Evolutionary conservation across 164 flowering plant species (phyloP).

Genomic region (Litsea cubeba): DNA sequence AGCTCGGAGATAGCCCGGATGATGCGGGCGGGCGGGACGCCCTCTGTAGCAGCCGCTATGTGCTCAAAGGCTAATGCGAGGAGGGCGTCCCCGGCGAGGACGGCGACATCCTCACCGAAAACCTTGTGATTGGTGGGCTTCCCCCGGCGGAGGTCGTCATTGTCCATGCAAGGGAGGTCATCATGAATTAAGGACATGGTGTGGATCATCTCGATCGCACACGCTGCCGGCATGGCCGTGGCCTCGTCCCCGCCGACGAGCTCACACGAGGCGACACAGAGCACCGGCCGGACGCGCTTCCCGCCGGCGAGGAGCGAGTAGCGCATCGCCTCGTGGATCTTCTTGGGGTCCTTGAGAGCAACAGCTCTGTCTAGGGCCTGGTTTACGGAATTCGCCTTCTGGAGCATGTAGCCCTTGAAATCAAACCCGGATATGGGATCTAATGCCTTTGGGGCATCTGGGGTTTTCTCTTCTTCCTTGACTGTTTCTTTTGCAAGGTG

Average conservation of each 20-base stretch:
- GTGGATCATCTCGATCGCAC: constrained; percentile 82
- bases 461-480: constrained; percentile 16
- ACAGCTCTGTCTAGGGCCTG: constrained; percentile 54
- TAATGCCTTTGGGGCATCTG: neutral
- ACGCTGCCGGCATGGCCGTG: constrained; percentile 66
- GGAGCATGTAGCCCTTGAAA: constrained; percentile 53
- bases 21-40: constrained; percentile 35
- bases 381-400: constrained; percentile 48
- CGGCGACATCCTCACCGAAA: constrained; percentile 67
- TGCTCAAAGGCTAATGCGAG: constrained; percentile 66
- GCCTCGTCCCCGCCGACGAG: constrained; percentile 58
- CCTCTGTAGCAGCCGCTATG: constrained; percentile 38
- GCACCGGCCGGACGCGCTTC: constrained; percentile 64
- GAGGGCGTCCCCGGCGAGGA: constrained; percentile 75
- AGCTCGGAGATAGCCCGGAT: constrained; percentile 54
- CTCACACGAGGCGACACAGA: constrained; percentile 72
- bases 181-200: constrained; percentile 84
- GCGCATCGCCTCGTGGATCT: constrained; percentile 76
- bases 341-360: constrained; percentile 38
- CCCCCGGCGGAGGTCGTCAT: constrained; percentile 71
- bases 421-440: constrained; percentile 20
- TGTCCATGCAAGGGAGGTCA: constrained; percentile 82
- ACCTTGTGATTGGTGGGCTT: constrained; percentile 75
- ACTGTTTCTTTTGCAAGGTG: neutral
- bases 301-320: constrained; percentile 80